Base-by-base conservation (phyloP, 2,329 filamentous ascomycete genomes). In the Epichloe aotearoae region DNA sequence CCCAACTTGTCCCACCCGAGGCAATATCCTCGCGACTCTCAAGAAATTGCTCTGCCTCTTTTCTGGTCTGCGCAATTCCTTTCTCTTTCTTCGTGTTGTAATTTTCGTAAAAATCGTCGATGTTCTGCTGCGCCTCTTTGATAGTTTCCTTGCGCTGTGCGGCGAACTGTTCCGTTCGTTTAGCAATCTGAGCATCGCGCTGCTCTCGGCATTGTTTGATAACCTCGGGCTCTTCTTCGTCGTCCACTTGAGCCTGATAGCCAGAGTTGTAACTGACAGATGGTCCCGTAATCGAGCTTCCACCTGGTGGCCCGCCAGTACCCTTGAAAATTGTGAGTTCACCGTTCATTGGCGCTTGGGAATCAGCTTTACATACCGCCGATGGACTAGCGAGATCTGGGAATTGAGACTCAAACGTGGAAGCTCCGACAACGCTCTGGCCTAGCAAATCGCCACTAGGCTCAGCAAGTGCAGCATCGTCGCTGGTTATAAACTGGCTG, bases 1-100 rank as follows among this genome's bases (percentile, higher is more conserved):
- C 93, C 93, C 93, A 98, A 76, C 88, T 95, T 5, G 93, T 98
- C 55, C 93, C 93, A 47, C 93, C 93, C 11, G 88, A 88, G 23
- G 89, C 87, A 39, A 90, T 96, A 66, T 97, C 90, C 66, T 98
- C 91, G 54, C 90, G 82, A 67, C 76, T 89, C 50, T 80, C 83
- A 45, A 97, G 73, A 69, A 97, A 98, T 64, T 95, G 83, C 63
- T 97, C 91, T 6, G 91, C 93, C 60, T 98, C 93, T 67, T 86
- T 85, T 61, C 84, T 82, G 51, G 91, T 93, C 73, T 95, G 88
- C 20, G 84, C 76, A 58, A 96, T 84, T 53, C 80, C 81, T 78
- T 97, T 97, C 67, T 98, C 93, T 68, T 93, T 91, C 74, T 96
- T 95, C 69, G 85, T 83, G 74, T 97, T 97, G 76, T 98, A 98